Base-by-base conservation (phyloP, 2,329 filamentous ascomycete species). In the Trichoderma asperellum region DNA sequence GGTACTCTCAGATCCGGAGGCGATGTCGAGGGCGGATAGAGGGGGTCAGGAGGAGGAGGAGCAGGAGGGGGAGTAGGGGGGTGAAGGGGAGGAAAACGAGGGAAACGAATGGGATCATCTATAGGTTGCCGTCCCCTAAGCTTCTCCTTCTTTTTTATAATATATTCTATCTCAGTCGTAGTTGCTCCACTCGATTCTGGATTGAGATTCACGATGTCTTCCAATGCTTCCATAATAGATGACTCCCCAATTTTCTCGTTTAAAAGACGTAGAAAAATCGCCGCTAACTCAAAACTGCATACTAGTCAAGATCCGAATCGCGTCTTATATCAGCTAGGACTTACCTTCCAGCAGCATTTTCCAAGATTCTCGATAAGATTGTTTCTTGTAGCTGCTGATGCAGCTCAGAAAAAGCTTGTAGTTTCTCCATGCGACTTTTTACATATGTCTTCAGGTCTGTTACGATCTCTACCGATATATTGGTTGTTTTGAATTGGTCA, bases 401-500 rank as follows among this genome's bases (percentile, higher is more conserved):
- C 14, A 37, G 6, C 1, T 27, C 29, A 3, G 18, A 12, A 37
- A 63, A 63, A 0, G 12, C 5, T 11, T 43, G 47, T 10, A 64
- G 27, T 18, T 24, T n/a, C 0, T 12, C 14, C 11, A 43, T 49
- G 16, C 34, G 18, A 2, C 37, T 43, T 35, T 59, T 37, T 16
- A 69, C 2, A n/a, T 65, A 65, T 32, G 16, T 10, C n/a, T 53
- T 7, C 24, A 69, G 18, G 24, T 69, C 68, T 27, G 53, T 37
- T 7, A 37, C 37, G 7, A 69, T 66, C 29, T 66, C 68, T 6
- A 65, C 18, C 0, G 16, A 35, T 11, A 49, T 24, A 27, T 24
- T 34, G 12, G 1, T 4, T 1, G 5, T 5, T 16, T 8, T 53
- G 21, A 55, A 59, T 7, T 10, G n/a, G 7, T 21, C 12, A 11